Evolutionary conservation across 371 early-diverging fungal species (phyloP).

Genomic region (Mucor piriformis): DNA sequence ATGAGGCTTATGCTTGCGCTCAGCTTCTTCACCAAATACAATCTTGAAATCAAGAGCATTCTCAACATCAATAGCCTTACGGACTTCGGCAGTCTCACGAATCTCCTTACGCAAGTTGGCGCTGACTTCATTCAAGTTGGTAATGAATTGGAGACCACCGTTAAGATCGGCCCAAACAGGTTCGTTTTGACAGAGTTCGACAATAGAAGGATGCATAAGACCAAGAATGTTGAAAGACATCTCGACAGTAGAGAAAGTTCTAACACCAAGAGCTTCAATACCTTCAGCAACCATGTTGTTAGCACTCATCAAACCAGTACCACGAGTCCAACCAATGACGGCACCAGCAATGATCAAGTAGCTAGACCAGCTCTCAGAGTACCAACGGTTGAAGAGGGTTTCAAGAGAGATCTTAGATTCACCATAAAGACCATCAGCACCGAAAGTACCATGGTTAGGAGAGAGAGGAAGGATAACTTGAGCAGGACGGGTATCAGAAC

Average conservation of each 20-base stretch:
- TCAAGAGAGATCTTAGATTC: slow-evolving; percentile 95
- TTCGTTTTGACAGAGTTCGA: slow-evolving; percentile 76
- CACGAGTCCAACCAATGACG: slow-evolving; percentile 97
- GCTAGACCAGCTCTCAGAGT: slow-evolving; percentile 88
- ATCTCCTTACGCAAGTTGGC: slow-evolving; percentile 77
- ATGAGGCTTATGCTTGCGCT: slow-evolving; percentile 77
- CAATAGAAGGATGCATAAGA: slow-evolving; percentile 86
- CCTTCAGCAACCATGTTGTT: slow-evolving; percentile 94
- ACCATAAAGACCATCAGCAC: slow-evolving; percentile 91
- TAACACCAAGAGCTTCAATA: slow-evolving; percentile 87
- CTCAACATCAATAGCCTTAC: slow-evolving; percentile 84
- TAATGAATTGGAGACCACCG: slow-evolving; percentile 88
- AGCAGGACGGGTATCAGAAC: slow-evolving; percentile 87
- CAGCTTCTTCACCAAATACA: slow-evolving; percentile 74
- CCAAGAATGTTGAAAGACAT: slow-evolving; percentile 96
- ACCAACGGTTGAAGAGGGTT: slow-evolving; percentile 92
- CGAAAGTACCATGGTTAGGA: slow-evolving; percentile 96
- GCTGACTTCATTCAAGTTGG: slow-evolving; percentile 79
- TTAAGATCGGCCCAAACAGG: slow-evolving; percentile 95
- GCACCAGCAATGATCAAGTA: slow-evolving; percentile 92
- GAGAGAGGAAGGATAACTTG: slow-evolving; percentile 92
- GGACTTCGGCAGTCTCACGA: slow-evolving; percentile 83
- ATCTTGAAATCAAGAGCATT: slow-evolving; percentile 78
- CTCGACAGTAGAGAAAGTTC: slow-evolving; percentile 92
- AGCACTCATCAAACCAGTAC: slow-evolving; percentile 93